Evolutionary conservation across 2,329 filamentous ascomycete species (phyloP), one percentile per base, ranked within the genome.

Genomic region (Diplodia sapinea): DNA sequence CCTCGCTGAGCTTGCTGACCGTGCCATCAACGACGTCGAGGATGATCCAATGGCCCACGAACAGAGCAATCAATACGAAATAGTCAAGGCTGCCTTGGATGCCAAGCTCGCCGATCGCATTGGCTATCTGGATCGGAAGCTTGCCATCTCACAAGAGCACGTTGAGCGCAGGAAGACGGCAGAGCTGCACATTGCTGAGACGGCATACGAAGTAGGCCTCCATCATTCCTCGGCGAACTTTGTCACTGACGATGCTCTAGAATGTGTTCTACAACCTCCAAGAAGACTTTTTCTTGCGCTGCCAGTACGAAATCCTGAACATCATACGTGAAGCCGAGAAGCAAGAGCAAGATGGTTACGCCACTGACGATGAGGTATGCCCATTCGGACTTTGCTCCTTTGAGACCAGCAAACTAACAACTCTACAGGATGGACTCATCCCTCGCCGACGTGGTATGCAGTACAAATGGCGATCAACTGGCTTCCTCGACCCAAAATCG

Each of bases 1-100:
- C 11, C 81, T 91, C 15, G 87, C 88, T 68, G 88, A 91, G 73
- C 81, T 92, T 23, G 88, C 88, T 20, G 85, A 87, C 65, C 83
- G 87, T 40, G 85, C 81, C 63, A 78, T 89, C 68, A 85, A 87
- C 59, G 82, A 84, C 68, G 78, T 91, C 68, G 81, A 87, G 69
- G 80, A 84, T 59, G 82, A 87, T 63, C 81, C 85, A 8, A 78
- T 84, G 9, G 81, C 80, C 55, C 82, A 88, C 77, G 83, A 85
- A 73, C 76, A 84, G 70, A 83, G 82, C 13, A 79, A 82, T 7
- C 86, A 89, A 73, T 87, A 87, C 75, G 71, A 79, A 11, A 76
- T 79, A 20, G 78, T 90, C 66, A 81, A 84, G 71, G 75, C 79
- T 3, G 81, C 86, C 69, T 82, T 92, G 13, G 79, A 85, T 67